Conservation (phyloP, 2,329 filamentous ascomycete genomes). For the Zymoseptoria passerinii region DNA sequence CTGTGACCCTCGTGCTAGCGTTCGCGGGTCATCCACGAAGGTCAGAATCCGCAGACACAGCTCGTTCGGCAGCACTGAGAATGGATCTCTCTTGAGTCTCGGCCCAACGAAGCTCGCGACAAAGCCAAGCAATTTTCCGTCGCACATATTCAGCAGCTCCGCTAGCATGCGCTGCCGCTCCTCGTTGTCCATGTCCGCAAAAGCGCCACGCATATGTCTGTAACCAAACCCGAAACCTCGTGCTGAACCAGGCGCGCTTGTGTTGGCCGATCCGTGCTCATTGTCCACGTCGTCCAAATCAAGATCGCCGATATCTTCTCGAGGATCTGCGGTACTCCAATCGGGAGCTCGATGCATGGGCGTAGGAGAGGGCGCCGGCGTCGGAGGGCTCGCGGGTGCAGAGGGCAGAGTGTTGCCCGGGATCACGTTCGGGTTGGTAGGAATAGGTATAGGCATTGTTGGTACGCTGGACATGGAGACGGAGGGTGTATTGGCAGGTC, state of each 20-base stretch:
- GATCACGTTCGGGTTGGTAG: slow-evolving; percentile 40
- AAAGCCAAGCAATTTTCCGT: slow-evolving; percentile 89
- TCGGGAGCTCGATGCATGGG: slow-evolving; percentile 56
- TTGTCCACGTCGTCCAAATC: slow-evolving; percentile 24
- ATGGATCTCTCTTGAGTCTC: slow-evolving; percentile 89
- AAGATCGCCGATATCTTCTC: slow-evolving; percentile 64
- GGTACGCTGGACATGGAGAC: slow-evolving; percentile 20
- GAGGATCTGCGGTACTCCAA: slow-evolving; percentile 69
- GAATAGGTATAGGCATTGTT: slow-evolving; percentile 38
- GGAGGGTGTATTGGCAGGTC: slow-evolving; percentile 38
- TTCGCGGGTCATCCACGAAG: slow-evolving; percentile 94
- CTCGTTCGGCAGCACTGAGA: slow-evolving; percentile 84
- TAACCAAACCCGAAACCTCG: slow-evolving; percentile 38
- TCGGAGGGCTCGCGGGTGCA: slow-evolving; percentile 57
- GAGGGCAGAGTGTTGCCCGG: slow-evolving; percentile 56
- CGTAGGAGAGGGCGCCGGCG: slow-evolving; percentile 58
- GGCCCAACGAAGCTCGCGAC: slow-evolving; percentile 95
- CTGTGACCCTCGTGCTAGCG: slow-evolving; percentile 84
- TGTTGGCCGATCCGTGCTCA: slow-evolving; percentile 15
- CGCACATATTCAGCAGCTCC: slow-evolving; percentile 86
- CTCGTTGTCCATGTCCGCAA: slow-evolving; percentile 64
- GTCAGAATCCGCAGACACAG: slow-evolving; percentile 88
- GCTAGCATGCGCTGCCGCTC: slow-evolving; percentile 76
- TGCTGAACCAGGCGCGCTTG: slow-evolving; percentile 18
- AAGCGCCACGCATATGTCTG: slow-evolving; percentile 69